Base-by-base conservation (phyloP, 257 asterid genomes). In the Petunia axillaris region DNA sequence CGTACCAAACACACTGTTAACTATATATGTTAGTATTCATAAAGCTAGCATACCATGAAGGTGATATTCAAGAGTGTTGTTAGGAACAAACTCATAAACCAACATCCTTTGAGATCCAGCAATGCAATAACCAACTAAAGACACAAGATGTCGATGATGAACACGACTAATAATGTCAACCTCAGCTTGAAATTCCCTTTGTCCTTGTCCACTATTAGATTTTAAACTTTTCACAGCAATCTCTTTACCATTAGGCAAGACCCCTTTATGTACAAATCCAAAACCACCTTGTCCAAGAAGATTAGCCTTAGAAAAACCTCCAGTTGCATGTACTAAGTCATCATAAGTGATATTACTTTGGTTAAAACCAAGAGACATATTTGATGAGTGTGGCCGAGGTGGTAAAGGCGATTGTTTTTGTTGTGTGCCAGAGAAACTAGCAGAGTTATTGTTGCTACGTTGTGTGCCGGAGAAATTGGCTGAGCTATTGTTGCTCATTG, bases 241-340 rank as follows among this genome's bases (percentile, higher is more conserved):
- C 8, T 81, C 84, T 76, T 64, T 81, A 14, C 84, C 81, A 54
- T 76, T 65, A 7, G 77, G 84, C 7, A 81, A 66, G 37, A 81
- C 35, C 44, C 84, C 84, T 77, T 57, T 81, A 53, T 81, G 71
- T 15, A 81, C 84, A 76, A 64, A 64, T n/a, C 84, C 84, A 76
- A 81, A 81, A 39, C 84, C 81, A 55, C 84, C 78, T 65, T 81
- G 71, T n/a, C 84, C 84, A 7, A 81, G 58, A 15, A 81, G 81
- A 65, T 76, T 81, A 3, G 62, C 9, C 52, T 64, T 48, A 13
- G 70, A 75, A 74, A 81, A 81, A 4, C 84, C 84, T 11, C 66
- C 62, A 0, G 78, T 76, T 5, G 78, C 84, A 6, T 14, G 54
- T 16, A 39, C 77, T 50, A 81, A 64, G 25, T 81, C 84, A 15